Evolutionary conservation across 257 asterid species (phyloP).

Genomic region (Osmanthus fragrans): DNA sequence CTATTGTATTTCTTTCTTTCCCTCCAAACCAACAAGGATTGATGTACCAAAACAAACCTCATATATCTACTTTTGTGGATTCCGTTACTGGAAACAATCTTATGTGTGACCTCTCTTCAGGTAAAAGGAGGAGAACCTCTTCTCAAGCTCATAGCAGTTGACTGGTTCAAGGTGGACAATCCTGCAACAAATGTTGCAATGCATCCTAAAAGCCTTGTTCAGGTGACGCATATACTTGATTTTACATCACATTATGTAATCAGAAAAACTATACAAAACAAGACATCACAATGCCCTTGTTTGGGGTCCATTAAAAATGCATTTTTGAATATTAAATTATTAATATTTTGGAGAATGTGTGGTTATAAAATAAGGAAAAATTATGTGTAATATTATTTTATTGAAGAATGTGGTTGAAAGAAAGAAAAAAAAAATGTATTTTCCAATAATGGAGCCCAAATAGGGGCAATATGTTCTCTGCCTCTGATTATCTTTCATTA

Average conservation of each 20-base stretch:
- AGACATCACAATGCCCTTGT: neutral
- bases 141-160: conserved; percentile 92
- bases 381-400: too few species aligned
- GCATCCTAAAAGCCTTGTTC: conserved; percentile 81
- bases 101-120: conserved; percentile 43
- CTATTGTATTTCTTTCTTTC: neutral
- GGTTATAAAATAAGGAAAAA: too few species aligned
- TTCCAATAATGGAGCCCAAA: too few species aligned
- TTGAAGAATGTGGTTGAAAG: too few species aligned
- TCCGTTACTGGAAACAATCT: conserved; percentile 15
- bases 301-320: too few species aligned
- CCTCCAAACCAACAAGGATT: neutral
- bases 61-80: conserved; percentile 9
- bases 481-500: too few species aligned
- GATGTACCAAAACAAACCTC: neutral
- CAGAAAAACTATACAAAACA: neutral
- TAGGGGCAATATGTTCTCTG: neutral
- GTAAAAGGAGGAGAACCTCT: conserved; percentile 93
- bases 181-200: conserved; percentile 64
- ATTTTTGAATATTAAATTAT: too few species aligned
- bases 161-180: conserved; percentile 90
- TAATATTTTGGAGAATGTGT: too few species aligned
- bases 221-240: conserved; percentile 49
- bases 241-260: neutral
- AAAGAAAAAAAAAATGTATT: too few species aligned